phyloP scores from a whole-genome alignment of 2,329 filamentous ascomycete genomes.

The Sarocladium kiliense region DNA sequence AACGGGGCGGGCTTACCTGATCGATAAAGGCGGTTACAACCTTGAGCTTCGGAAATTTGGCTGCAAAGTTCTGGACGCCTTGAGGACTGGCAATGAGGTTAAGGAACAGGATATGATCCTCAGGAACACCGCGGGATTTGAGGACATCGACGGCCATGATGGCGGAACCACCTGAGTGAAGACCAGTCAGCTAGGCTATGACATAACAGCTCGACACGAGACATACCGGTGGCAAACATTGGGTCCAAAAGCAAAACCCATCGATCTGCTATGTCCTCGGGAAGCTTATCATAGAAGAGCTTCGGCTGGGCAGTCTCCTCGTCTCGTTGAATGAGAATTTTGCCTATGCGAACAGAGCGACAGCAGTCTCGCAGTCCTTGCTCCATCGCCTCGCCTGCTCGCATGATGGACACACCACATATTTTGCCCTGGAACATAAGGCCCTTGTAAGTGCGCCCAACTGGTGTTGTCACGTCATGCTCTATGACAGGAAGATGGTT shows the following conservation, averaged over 20 bases:
- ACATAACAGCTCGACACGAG: not conserved
- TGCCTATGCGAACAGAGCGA: constrained; percentile 94
- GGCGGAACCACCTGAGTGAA: constrained; percentile 76
- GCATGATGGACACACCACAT: constrained; percentile 97
- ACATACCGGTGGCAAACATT: constrained; percentile 94
- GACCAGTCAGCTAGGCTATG: not conserved
- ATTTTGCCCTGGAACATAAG: constrained; percentile 98
- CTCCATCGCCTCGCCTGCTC: constrained; percentile 97
- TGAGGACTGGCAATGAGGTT: constrained; percentile 97
- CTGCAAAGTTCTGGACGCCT: constrained; percentile 82
- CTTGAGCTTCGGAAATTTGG: constrained; percentile 81
- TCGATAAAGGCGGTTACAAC: constrained; percentile 97
- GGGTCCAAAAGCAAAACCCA: constrained; percentile 94
- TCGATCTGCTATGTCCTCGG: constrained; percentile 83
- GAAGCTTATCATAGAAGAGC: constrained; percentile 96
- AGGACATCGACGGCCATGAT: constrained; percentile 96
- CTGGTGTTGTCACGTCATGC: constrained; percentile 84
- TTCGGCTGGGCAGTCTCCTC: constrained; percentile 91
- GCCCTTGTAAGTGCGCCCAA: constrained; percentile 81
- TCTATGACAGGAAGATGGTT: constrained; percentile 93
- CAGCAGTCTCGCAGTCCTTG: constrained; percentile 95
- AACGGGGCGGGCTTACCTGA: constrained; percentile 41
- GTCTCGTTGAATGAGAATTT: constrained; percentile 96
- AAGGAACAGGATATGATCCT: constrained; percentile 91
- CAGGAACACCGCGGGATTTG: constrained; percentile 83